These are phyloP conservation scores for Psilocybe sp. DNA, from an alignment of 768 basidiomycete species.

Conservation along the genomic window DNA sequence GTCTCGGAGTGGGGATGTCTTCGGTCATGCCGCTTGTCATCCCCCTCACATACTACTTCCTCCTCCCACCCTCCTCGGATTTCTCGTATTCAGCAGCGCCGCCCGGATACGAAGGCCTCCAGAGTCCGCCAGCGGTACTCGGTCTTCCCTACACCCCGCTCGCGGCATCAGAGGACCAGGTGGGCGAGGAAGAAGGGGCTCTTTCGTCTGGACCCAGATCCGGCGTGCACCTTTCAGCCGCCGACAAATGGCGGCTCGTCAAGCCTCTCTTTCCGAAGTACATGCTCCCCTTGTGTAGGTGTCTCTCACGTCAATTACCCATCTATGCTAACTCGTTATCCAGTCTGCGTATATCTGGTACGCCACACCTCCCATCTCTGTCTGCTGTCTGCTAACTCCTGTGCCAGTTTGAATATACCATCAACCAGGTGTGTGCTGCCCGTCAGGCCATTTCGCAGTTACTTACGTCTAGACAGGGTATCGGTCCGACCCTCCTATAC, in stretches of 20 bases:
- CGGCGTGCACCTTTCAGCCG: constrained; percentile 51
- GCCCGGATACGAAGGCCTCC: constrained; percentile 34
- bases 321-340: background rate
- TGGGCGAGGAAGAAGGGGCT: constrained; percentile 39
- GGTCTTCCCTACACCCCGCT: constrained; percentile 44
- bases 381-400: background rate
- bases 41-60: constrained; percentile 70
- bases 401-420: constrained; percentile 84
- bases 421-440: constrained; percentile 61
- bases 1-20: constrained; percentile 77
- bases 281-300: constrained; percentile 92
- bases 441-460: background rate
- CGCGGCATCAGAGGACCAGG: constrained; percentile 35
- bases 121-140: constrained; percentile 24
- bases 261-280: constrained; percentile 77
- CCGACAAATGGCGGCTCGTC: constrained; percentile 80
- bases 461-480: constrained; percentile 49
- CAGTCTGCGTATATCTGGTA: constrained; percentile 46
- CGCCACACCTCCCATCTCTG: constrained; percentile 14
- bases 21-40: constrained; percentile 83
- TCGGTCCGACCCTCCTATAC: constrained; percentile 87
- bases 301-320: background rate
- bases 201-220: constrained; percentile 34
- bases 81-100: constrained; percentile 44
- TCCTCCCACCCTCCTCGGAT: constrained; percentile 62